A percentile compares a stretch with the other conserved stretches of the same genome.
Evolutionary conservation across 78 protist species (phyloP).

Genomic region (Dictyostelium firmibasis): DNA sequence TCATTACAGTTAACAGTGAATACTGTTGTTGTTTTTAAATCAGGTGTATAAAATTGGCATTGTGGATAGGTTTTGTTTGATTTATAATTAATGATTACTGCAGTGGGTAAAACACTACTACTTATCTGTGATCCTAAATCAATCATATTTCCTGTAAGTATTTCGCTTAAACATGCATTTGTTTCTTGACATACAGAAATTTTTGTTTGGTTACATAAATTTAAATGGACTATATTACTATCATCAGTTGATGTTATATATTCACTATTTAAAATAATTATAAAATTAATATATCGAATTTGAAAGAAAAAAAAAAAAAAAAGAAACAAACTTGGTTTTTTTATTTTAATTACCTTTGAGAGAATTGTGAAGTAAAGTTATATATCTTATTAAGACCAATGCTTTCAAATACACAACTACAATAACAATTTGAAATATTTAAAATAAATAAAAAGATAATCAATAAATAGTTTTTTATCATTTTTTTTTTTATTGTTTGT

Average conservation of each 20-base stretch:
- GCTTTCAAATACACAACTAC: not conserved
- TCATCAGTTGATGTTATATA: not conserved
- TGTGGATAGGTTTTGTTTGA: not conserved
- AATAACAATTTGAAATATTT: not conserved
- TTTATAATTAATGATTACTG: too few species aligned
- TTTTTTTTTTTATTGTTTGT: too few species aligned
- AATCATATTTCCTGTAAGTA: too few species aligned
- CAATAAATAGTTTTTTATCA: not conserved
- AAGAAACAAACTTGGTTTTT: too few species aligned
- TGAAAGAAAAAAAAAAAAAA: too few species aligned
- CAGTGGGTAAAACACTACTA: not conserved
- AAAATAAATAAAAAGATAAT: too few species aligned
- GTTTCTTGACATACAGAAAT: not conserved
- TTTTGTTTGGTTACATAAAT: not conserved
- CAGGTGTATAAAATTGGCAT: not conserved
- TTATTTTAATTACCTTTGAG: not conserved
- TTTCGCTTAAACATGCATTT: not conserved
- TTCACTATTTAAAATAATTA: not conserved
- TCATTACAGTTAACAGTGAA: not conserved
- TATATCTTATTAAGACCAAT: not conserved
- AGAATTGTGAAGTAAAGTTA: not conserved
- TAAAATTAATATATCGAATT: too few species aligned
- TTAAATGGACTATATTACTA: too few species aligned
- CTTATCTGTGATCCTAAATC: not conserved
- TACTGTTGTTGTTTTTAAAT: not conserved